Evolutionary conservation across 371 early-diverging fungal species (phyloP).

Genomic region (Mortierella sp.): DNA sequence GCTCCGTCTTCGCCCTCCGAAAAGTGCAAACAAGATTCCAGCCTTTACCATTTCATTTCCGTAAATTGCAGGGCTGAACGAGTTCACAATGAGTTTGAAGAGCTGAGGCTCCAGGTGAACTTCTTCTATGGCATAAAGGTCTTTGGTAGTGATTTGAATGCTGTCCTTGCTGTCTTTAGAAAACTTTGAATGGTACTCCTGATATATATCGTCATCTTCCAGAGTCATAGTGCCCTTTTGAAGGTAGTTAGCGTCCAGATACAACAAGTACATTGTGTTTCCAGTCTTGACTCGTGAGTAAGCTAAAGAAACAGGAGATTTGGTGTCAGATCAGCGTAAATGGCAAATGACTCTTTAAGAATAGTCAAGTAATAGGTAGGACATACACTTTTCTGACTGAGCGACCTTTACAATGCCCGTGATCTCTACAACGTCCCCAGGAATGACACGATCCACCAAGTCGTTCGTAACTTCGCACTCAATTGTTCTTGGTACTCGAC

Average conservation of each 20-base stretch:
- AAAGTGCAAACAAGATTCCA: conserved; percentile 83
- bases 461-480: conserved; percentile 96
- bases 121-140: conserved; percentile 85
- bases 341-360: too few relatives aligned
- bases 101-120: conserved; percentile 81
- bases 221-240: conserved; percentile 61
- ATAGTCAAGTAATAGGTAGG: not conserved
- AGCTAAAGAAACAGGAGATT: conserved; percentile 57
- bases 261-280: conserved; percentile 79
- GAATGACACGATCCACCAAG: conserved; percentile 96
- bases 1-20: conserved; percentile 85
- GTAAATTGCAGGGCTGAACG: conserved; percentile 96
- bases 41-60: conserved; percentile 96
- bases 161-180: conserved; percentile 69
- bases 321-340: not conserved
- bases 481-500: conserved; percentile 97
- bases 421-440: conserved; percentile 97
- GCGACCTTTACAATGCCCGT: conserved; percentile 92
- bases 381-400: conserved; percentile 65
- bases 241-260: conserved; percentile 74
- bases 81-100: conserved; percentile 85
- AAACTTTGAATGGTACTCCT: conserved; percentile 45
- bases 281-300: conserved; percentile 77
- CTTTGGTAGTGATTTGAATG: conserved; percentile 76
- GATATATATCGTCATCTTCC: conserved; percentile 55